Evolutionary conservation across 2,329 filamentous ascomycete species (phyloP).

Genomic region (Colletotrichum sublineola): DNA sequence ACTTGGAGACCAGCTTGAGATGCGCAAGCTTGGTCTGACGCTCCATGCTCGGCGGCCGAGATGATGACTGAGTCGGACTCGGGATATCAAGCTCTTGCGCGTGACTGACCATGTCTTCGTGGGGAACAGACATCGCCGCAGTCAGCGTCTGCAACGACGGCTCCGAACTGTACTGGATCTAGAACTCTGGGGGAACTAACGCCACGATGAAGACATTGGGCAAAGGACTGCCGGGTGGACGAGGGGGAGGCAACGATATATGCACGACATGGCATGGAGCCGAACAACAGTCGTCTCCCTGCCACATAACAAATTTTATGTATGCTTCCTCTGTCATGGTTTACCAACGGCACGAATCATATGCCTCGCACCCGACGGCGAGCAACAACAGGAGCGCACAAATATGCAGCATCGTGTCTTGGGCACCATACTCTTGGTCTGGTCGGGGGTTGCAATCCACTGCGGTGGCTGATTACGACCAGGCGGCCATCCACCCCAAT

Average conservation of each 20-base stretch:
- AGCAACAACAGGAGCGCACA: slow-evolving; percentile 42
- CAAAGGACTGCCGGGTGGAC: slow-evolving; percentile 9
- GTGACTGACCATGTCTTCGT: slow-evolving; percentile 37
- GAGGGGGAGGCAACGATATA: slow-evolving; percentile 42
- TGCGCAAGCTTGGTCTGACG: slow-evolving; percentile 53
- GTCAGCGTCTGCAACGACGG: slow-evolving; percentile 34
- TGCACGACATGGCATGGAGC: slow-evolving; percentile 18
- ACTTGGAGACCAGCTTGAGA: slow-evolving; percentile 56
- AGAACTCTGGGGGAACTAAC: slow-evolving; percentile 1
- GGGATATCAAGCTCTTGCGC: slow-evolving; percentile 26
- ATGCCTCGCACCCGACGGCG: slow-evolving; percentile 30
- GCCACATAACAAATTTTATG: slow-evolving; percentile 39
- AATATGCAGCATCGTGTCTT: slow-evolving; percentile 43
- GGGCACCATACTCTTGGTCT: slow-evolving; percentile 31
- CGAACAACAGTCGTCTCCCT: slow-evolving; percentile 31
- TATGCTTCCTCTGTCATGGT: slow-evolving; percentile 29
- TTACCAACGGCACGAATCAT: slow-evolving; percentile 33
- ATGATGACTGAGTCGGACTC: slow-evolving; percentile 34
- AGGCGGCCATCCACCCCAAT: slow-evolving; percentile 37
- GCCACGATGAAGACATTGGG: slow-evolving; percentile 27
- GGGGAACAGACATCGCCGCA: slow-evolving; percentile 35
- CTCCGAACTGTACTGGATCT: slow-evolving; percentile 12
- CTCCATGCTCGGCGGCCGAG: slow-evolving; percentile 50
- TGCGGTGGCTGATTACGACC: slow-evolving; percentile 37
- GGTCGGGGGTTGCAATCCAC: slow-evolving; percentile 30